Conservation (phyloP, 805 yeast genomes). For the Isabelozyma gotoi region DNA sequence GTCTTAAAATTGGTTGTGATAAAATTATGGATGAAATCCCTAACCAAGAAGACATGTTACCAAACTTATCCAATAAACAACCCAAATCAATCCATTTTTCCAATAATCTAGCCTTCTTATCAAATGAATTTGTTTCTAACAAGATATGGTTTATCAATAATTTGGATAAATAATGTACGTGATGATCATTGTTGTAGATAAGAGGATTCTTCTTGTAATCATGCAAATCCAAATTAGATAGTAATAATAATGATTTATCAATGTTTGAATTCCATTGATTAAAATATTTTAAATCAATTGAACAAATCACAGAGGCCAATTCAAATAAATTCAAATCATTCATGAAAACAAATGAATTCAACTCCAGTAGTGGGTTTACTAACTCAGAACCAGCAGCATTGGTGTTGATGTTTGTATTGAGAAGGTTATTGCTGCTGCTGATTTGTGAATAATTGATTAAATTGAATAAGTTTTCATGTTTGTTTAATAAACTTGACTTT, state of each 20-base stretch:
- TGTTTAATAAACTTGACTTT: conserved; percentile 50
- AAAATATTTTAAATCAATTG: conserved; percentile 66
- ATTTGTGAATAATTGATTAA: conserved; percentile 19
- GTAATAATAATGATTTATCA: conserved; percentile 75
- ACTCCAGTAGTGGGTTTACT: conserved; percentile 25
- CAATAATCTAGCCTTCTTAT: conserved; percentile 61
- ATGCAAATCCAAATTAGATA: conserved; percentile 37
- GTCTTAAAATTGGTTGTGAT: conserved; percentile 76
- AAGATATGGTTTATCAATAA: conserved; percentile 70
- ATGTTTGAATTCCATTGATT: conserved; percentile 72
- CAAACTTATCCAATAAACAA: conserved; percentile 67
- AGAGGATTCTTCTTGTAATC: conserved; percentile 68
- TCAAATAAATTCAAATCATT: conserved; percentile 47
- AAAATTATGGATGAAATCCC: conserved; percentile 84
- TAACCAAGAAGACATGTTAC: conserved; percentile 94
- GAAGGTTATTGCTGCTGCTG: background rate
- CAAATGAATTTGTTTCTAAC: conserved; percentile 38
- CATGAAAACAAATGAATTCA: conserved; percentile 50
- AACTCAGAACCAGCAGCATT: conserved; percentile 2
- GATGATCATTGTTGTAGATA: conserved; percentile 62
- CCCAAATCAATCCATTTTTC: conserved; percentile 88
- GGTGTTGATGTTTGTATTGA: conserved; percentile 3
- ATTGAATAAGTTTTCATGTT: conserved; percentile 43
- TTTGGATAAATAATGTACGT: conserved; percentile 78
- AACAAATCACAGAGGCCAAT: conserved; percentile 63